Base-by-base conservation (phyloP, 164 flowering plant genomes). In the Chimonanthus salicifolius region DNA sequence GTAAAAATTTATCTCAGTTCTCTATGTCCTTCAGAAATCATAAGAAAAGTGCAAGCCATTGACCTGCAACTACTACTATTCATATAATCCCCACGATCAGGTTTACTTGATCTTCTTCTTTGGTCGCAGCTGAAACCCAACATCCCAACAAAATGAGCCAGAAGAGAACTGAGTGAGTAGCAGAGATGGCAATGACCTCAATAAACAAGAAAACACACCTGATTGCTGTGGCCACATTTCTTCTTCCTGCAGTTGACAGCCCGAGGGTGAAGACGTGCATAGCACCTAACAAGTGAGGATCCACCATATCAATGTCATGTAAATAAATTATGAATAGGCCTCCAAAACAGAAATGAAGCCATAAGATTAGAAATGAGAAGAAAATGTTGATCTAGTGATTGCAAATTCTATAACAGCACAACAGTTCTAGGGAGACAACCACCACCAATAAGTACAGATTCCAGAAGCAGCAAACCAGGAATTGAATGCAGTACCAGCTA, bases 211-310 rank as follows among this genome's bases (percentile, higher is more conserved):
- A 65, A 6, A 6, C 10, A 7, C 16, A 81, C 83, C 83, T 81
- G 83, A 69, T 81, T 81, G 78, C 83, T 80, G 76, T 80, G 83
- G 21, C 83, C 83, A 66, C 83, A 80, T 47, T 80, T 80, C 83
- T 80, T 80, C 47, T 80, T 80, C 80, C 83, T 72, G 72, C 83
- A 80, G 70, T 80, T 80, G 47, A 80, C 83, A 18, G 83, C 83
- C n/a, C 83, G 78, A n/a, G 83, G 83, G 67, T 80, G 83, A 54
- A 80, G 74, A 20, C 83, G 80, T 11, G 83, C 83, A 58, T 80
- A 80, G 47, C 83, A 80, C 47, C 83, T 80, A 58, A 45, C 2
- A 74, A 43, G 62, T 44, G 33, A 45, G 5, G 4, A 13, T 4
- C 13, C 3, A 54, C 60, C 60, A 54, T 54, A 33, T 33, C 33